These are phyloP conservation scores for Saccharomyces hybrid DNA, from an alignment of 1,139 yeast species.

Conservation along the genomic window DNA sequence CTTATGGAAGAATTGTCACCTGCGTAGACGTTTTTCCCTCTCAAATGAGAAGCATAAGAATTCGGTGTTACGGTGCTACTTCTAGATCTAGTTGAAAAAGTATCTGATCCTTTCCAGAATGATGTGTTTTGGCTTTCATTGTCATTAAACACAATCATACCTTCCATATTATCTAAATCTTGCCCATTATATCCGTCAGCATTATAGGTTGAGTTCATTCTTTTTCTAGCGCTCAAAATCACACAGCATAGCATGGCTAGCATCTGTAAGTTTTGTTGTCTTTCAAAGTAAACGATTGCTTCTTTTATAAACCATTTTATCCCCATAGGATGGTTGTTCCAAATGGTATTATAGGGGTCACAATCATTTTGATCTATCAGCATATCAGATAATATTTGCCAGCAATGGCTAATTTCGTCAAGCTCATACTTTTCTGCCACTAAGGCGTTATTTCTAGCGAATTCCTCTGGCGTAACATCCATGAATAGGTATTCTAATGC, in stretches of 20 bases:
- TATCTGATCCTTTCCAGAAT: not conserved
- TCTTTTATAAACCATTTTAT: slow-evolving; percentile 63
- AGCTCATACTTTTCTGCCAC: slow-evolving; percentile 63
- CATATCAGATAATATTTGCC: slow-evolving; percentile 52
- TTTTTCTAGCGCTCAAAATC: slow-evolving; percentile 23
- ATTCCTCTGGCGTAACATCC: slow-evolving; percentile 56
- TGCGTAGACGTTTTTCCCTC: slow-evolving; percentile 3
- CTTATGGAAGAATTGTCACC: slow-evolving; percentile 18
- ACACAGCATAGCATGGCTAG: slow-evolving; percentile 82
- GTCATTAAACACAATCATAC: slow-evolving; percentile 15
- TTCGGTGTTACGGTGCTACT: slow-evolving; percentile 9
- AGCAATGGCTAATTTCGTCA: slow-evolving; percentile 60
- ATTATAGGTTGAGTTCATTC: not conserved
- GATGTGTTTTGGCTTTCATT: slow-evolving; percentile 7
- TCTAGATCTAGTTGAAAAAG: slow-evolving; percentile 5
- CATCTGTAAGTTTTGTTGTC: slow-evolving; percentile 70
- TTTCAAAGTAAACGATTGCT: slow-evolving; percentile 59
- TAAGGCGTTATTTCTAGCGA: slow-evolving; percentile 61
- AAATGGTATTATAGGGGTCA: slow-evolving; percentile 40
- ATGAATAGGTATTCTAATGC: slow-evolving; percentile 69
- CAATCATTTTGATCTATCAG: slow-evolving; percentile 22
- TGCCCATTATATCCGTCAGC: not conserved
- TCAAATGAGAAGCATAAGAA: not conserved
- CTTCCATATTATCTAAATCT: slow-evolving; percentile 6
- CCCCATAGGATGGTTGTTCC: slow-evolving; percentile 85